Conservation (phyloP, 169 alveolate species). For the Cryptosporidium felis region DNA sequence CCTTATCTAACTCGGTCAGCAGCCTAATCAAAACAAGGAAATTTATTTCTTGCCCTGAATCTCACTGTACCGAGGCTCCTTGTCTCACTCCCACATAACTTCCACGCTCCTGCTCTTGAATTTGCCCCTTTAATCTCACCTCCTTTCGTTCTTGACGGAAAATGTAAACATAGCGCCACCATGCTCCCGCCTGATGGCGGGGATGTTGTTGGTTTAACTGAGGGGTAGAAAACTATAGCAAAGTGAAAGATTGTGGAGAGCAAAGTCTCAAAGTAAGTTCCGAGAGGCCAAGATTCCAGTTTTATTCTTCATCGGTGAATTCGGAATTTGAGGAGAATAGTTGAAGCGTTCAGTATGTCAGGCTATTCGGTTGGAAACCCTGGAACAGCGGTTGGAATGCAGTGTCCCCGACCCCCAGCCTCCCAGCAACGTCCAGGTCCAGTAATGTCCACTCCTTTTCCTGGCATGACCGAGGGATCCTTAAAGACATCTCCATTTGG, state of each 20-base stretch:
- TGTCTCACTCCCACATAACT: no score
- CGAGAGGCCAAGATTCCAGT: not conserved
- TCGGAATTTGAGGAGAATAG: not conserved
- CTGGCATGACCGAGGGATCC: constrained; percentile 8
- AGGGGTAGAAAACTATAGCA: not conserved
- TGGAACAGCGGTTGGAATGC: not conserved
- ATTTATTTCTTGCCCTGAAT: no score
- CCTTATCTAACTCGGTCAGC: no score
- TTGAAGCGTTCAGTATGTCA: not conserved
- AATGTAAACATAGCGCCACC: not conserved
- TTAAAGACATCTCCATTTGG: constrained; percentile 33
- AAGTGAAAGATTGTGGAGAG: constrained; percentile 5
- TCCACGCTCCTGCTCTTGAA: no score
- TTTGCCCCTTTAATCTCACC: no score
- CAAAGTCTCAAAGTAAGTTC: not conserved
- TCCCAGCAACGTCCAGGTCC: constrained; percentile 36
- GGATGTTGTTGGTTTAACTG: not conserved
- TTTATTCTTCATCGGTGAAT: not conserved
- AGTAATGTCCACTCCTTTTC: constrained; percentile 50
- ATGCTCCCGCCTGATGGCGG: not conserved
- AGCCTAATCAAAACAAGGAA: no score
- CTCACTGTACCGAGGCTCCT: no score
- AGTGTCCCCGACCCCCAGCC: not conserved
- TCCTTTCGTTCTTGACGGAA: no score
- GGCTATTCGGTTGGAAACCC: constrained; percentile 17